Percentiles rank a stretch among this genome's conserved stretches.
Evolutionary conservation across 129 eudicot genomes (phyloP).

Genomic region (Oenanthe sinensis): DNA sequence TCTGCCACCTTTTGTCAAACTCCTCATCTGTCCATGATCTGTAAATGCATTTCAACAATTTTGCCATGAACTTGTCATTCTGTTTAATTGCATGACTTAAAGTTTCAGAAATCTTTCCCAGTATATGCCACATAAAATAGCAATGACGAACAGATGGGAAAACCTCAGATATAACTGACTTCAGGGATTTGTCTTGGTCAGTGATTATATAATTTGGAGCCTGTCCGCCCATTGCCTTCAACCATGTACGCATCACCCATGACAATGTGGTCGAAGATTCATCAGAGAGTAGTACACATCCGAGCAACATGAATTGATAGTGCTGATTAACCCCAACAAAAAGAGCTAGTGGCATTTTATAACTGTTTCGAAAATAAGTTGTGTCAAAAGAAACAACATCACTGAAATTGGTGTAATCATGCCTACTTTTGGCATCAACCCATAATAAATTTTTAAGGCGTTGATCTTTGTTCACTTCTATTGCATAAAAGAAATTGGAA

Average conservation of each 20-base stretch:
- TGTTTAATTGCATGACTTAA: conserved; percentile 47
- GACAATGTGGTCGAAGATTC: conserved; percentile 51
- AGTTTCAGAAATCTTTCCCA: conserved; percentile 66
- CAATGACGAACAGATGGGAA: conserved; percentile 64
- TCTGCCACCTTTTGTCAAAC: conserved; percentile 79
- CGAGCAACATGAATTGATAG: conserved; percentile 87
- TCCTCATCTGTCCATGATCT: conserved; percentile 75
- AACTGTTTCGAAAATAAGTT: conserved; percentile 60
- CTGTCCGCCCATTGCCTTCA: conserved; percentile 71
- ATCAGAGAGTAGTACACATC: conserved; percentile 80
- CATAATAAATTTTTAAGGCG: conserved; percentile 63
- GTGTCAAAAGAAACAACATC: conserved; percentile 86
- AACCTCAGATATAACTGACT: conserved; percentile 44
- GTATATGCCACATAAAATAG: conserved; percentile 65
- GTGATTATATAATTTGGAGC: conserved; percentile 68
- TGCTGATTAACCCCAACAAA: conserved; percentile 92
- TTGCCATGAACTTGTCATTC: conserved; percentile 50
- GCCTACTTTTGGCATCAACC: conserved; percentile 86
- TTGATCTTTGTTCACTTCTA: conserved; percentile 78
- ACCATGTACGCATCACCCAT: conserved; percentile 85
- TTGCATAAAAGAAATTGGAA: conserved; percentile 86
- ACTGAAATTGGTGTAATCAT: conserved; percentile 54
- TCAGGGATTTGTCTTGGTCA: conserved; percentile 54
- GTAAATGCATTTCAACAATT: conserved; percentile 66
- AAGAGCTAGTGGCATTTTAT: conserved; percentile 79